Percentiles rank a stretch among this genome's conserved stretches.
Evolutionary conservation across 2,329 filamentous ascomycete species (phyloP).

Genomic region (Cytospora chrysosperma): DNA sequence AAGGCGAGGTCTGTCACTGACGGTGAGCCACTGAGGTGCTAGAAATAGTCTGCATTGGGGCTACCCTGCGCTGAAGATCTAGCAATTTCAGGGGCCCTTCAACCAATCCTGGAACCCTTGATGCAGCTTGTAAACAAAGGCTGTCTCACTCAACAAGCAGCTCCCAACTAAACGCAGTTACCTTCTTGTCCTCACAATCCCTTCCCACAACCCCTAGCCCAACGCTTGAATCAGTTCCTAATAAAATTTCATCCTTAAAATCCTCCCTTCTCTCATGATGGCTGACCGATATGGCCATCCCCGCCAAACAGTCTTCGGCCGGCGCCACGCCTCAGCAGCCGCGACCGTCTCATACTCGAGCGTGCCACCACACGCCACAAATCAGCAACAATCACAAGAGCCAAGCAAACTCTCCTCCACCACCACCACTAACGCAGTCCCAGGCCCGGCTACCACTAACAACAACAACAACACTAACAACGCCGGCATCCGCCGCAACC

Average conservation of each 20-base stretch:
- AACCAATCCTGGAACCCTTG: no score
- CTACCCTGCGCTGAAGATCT: neutral
- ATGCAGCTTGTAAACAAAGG: no score
- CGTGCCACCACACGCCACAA: neutral
- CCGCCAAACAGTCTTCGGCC: slow-evolving; percentile 23
- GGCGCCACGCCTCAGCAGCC: slow-evolving; percentile 22
- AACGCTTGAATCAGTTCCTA: no score
- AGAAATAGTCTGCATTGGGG: neutral
- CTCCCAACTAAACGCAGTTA: neutral
- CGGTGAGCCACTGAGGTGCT: neutral
- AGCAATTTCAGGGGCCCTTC: neutral
- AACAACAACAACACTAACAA: neutral
- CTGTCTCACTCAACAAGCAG: no score
- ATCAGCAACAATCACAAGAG: neutral
- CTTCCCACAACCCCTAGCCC: neutral
- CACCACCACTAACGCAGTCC: neutral
- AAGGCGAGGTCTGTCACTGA: neutral
- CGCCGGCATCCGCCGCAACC: slow-evolving; percentile 49
- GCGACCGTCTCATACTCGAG: slow-evolving; percentile 24
- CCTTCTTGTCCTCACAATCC: neutral
- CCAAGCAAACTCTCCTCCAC: neutral
- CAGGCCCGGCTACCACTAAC: neutral
- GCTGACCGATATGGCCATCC: slow-evolving; percentile 28
- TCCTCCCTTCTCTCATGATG: slow-evolving; percentile 21
- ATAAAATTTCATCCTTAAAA: neutral